Evolutionary conservation across 2,329 filamentous ascomycete species (phyloP), one percentile per base, ranked within the genome.

Genomic region (Cladosporium velox): DNA sequence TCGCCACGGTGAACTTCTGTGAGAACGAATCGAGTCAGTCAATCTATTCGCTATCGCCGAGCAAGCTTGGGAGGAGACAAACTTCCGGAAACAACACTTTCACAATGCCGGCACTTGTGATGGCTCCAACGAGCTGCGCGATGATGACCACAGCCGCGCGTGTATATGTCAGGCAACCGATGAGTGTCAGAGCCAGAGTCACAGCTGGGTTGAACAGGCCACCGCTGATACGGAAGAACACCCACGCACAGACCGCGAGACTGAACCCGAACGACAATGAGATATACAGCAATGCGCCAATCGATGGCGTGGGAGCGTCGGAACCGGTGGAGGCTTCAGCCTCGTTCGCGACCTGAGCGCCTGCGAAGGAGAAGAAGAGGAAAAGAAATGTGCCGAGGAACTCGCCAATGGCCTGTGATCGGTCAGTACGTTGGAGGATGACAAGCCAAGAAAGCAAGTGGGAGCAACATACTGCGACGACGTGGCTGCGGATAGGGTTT

Each of bases 111-210:
- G 82, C 79, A 55, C 82, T 77, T 24, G 79, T 72, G 58, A 84
- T 81, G 58, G 75, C 79, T 47, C 79, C 82, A 18, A 82, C 67
- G 2, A 84, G 71, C 72, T 84, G 82, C 3, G 81, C 73, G 67
- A 83, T 66, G 64, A 82, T 77, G 68, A 83, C 76, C 35, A 84
- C 67, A 34, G 68, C 67, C 15, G 77, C 81, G 57, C 82, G 79
- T 35, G 77, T 38, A 79, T 79, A 83, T 30, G 74, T 74, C 24
- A 84, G 72, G 12, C 80, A 81, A 58, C 82, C 82, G 64, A 83
- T 78, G 61, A 84, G 71, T 32, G 77, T 78, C 71, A 84, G 73
- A 24, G 79, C 82, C 28, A 84, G 70, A 0, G 81, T 82, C n/a
- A 84, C 82, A 74, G 75, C 76, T 10, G 75, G 75, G 55, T 77